Evolutionary conservation across 2,329 filamentous ascomycete genomes (phyloP), one percentile per base, ranked within the genome.

Genomic region (Paraconiothyrium brasiliense): DNA sequence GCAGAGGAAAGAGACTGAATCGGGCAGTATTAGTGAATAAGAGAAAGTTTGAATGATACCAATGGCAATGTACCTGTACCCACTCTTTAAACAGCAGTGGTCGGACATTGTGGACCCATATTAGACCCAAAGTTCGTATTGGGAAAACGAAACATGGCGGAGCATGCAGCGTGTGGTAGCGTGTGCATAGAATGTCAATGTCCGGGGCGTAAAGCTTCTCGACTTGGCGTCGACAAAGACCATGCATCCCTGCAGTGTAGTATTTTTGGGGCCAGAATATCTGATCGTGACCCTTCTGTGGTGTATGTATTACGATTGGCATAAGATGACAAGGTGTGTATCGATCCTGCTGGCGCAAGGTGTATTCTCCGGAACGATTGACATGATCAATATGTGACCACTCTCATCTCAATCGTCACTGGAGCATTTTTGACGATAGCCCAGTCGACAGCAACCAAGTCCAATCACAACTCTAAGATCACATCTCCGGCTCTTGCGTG

Each of bases 81-180:
- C 41, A 47, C 41, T 16, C 60, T 54, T 56, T 48, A 57, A 59
- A 27, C 35, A 55, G 43, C 34, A 50, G 48, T 47, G 48, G 24
- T 44, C 46, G 41, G 54, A 48, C 54, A 47, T 47, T 56, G 8
- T 35, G 27, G 30, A 11, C 9, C 41, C 41, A 48, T 35, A 14
- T 56, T 47, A 20, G 30, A 48, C 54, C 20, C n/a, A 20, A 20
- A 2, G 8, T 37, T 27, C 2, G 37, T 20, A 11, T 9, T 3
- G 20, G 54, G 20, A 47, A 47, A 56, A 56, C 54, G 43, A 47
- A 56, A 56, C 54, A 56, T 37, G 41, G 54, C 54, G 30, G 54
- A 48, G 51, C 51, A 32, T 30, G 51, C 37, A 54, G n/a, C 32
- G 47, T 35, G 47, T 35, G 47, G 47, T 35, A 35, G 37, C 24